Conservation (phyloP, 169 alveolate species). For the Plasmodium falciparum region DNA sequence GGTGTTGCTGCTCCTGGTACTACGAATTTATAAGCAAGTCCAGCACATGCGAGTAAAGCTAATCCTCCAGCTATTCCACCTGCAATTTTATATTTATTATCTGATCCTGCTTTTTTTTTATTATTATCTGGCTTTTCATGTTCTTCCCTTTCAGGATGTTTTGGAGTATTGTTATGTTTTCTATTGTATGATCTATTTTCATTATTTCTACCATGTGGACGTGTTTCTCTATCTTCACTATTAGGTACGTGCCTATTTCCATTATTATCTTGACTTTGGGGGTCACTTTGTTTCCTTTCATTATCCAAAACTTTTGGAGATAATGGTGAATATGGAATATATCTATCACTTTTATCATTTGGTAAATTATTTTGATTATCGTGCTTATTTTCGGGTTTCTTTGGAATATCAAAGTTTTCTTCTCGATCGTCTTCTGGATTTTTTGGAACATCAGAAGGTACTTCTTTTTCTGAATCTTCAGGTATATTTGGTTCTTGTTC, state of each 20-base stretch:
- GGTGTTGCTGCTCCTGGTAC: conserved; percentile 25
- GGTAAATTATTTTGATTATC: background rate
- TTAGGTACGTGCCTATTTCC: background rate
- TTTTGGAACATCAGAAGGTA: conserved; percentile 28
- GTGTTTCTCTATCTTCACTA: background rate
- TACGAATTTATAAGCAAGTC: conserved; percentile 49
- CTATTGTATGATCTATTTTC: background rate
- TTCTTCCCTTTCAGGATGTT: background rate
- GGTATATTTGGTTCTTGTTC: conserved; percentile 4
- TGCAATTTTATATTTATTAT: conserved; percentile 68
- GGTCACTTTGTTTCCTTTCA: too few species aligned
- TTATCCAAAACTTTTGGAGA: background rate
- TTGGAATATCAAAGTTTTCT: background rate
- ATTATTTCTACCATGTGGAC: background rate
- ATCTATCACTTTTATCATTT: conserved; percentile 6
- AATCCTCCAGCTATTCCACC: conserved; percentile 72
- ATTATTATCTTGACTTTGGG: background rate
- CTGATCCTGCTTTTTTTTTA: conserved; percentile 7
- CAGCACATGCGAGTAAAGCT: conserved; percentile 54
- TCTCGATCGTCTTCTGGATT: background rate
- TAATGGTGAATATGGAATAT: background rate
- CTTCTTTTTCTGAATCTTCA: background rate
- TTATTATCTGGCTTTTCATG: background rate
- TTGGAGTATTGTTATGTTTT: background rate
- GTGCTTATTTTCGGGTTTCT: background rate